Evolutionary conservation across 2,329 filamentous ascomycete genomes (phyloP).

Genomic region (Aotearoamyces nothofagi): DNA sequence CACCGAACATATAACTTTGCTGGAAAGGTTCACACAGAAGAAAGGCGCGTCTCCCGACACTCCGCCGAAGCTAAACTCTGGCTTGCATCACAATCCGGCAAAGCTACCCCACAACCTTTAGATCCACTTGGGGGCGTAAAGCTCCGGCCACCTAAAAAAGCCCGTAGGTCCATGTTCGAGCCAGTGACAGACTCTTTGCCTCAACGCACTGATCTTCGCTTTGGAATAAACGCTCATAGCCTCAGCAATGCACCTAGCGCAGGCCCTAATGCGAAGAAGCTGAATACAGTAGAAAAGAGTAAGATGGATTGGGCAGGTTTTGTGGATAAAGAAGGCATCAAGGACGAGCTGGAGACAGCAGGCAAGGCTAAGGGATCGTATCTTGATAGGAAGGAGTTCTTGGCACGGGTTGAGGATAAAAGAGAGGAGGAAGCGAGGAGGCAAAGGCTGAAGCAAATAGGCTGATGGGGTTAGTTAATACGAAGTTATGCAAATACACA

Average conservation of each 20-base stretch:
- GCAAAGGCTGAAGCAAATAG: slow-evolving; percentile 30
- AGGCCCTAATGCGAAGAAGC: slow-evolving; percentile 34
- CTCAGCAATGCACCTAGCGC: slow-evolving; percentile 4
- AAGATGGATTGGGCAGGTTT: slow-evolving; percentile 60
- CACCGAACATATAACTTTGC: slow-evolving; percentile 64
- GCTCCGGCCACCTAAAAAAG: slow-evolving; percentile 19
- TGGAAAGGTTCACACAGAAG: slow-evolving; percentile 55
- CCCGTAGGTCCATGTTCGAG: slow-evolving; percentile 44
- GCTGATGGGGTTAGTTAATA: too few relatives aligned
- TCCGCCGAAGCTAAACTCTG: slow-evolving; percentile 53
- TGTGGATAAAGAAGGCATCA: slow-evolving; percentile 56
- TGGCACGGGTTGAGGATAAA: slow-evolving; percentile 46
- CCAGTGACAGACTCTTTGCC: slow-evolving; percentile 29
- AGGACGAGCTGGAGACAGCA: slow-evolving; percentile 50
- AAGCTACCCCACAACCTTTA: slow-evolving; percentile 15
- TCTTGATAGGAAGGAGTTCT: slow-evolving; percentile 45
- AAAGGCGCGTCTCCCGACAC: slow-evolving; percentile 49
- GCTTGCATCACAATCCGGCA: slow-evolving; percentile 31
- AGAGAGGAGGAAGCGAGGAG: slow-evolving; percentile 44
- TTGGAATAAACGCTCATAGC: slow-evolving; percentile 36
- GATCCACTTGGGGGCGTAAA: slow-evolving; percentile 24
- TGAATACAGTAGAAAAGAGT: slow-evolving; percentile 59
- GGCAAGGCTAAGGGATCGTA: slow-evolving; percentile 51
- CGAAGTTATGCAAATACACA: too few relatives aligned
- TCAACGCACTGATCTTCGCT: slow-evolving; percentile 39